Evolutionary conservation across 345 rosid species (phyloP).

Genomic region (Eucalyptus caleyi): DNA sequence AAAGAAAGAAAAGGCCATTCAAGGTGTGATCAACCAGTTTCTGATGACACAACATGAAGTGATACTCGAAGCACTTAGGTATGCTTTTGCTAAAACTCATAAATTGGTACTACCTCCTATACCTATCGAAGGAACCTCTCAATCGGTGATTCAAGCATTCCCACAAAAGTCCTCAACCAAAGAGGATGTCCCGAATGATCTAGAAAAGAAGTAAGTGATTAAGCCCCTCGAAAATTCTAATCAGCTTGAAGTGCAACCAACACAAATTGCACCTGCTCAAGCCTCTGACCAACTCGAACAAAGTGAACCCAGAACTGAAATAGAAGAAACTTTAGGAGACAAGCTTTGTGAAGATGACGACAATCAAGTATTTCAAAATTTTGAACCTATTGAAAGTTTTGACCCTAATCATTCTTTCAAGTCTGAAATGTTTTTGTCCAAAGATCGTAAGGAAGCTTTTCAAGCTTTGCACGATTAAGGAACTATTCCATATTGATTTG

Average conservation of each 20-base stretch:
- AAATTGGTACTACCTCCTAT: background rate
- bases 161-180: background rate
- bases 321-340: background rate
- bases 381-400: background rate
- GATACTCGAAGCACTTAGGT: background rate
- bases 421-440: background rate
- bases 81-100: fast-evolving
- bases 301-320: background rate
- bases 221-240: background rate
- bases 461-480: background rate
- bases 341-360: background rate
- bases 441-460: background rate
- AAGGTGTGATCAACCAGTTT: no score
- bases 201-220: no score
- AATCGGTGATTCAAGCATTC: background rate
- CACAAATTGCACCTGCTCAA: background rate
- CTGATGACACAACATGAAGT: no score
- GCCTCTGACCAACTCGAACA: background rate
- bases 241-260: background rate
- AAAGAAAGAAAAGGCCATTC: background rate
- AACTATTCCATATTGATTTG: background rate
- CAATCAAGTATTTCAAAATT: fast-evolving
- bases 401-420: background rate
- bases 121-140: background rate
- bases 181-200: no score